Conservation (phyloP, 768 basidiomycete species). For the Calocera viscosa region DNA sequence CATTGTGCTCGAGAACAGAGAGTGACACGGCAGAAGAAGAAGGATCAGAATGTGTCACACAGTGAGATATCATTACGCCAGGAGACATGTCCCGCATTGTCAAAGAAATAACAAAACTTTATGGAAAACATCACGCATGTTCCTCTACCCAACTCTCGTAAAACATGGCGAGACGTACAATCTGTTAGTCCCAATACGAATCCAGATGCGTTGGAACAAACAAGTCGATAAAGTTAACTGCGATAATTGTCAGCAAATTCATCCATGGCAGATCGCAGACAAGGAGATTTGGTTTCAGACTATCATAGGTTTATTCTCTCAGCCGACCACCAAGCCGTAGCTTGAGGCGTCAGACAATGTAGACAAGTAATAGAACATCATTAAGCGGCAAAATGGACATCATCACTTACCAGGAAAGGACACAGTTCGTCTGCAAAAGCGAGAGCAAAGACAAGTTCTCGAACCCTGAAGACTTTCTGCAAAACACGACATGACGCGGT, state of each 20-base stretch:
- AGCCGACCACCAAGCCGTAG: neutral
- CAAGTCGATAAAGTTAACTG: too few relatives aligned
- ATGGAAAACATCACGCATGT: too few relatives aligned
- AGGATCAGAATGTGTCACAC: slow-evolving; percentile 16
- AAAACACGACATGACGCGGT: neutral
- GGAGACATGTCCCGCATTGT: neutral
- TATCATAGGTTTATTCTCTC: neutral
- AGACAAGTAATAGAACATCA: slow-evolving; percentile 9
- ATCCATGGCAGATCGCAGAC: neutral
- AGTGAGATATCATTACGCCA: slow-evolving; percentile 15
- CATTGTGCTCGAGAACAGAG: neutral
- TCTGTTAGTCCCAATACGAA: too few relatives aligned
- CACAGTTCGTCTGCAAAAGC: too few relatives aligned
- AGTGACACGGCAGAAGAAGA: neutral
- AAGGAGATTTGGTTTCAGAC: neutral
- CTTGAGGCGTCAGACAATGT: slow-evolving; percentile 4
- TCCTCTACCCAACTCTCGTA: too few relatives aligned
- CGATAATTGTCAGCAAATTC: too few relatives aligned
- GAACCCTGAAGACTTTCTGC: slow-evolving; percentile 7
- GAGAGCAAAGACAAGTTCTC: neutral
- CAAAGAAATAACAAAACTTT: neutral
- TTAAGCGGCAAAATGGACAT: neutral
- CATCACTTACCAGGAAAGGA: neutral
- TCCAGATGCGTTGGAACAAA: too few relatives aligned
- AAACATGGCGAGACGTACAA: too few relatives aligned